Percentiles rank a stretch among this genome's conserved stretches.
Conservation (phyloP, 2,329 filamentous ascomycete genomes). For the Chaetomium sp. region DNA sequence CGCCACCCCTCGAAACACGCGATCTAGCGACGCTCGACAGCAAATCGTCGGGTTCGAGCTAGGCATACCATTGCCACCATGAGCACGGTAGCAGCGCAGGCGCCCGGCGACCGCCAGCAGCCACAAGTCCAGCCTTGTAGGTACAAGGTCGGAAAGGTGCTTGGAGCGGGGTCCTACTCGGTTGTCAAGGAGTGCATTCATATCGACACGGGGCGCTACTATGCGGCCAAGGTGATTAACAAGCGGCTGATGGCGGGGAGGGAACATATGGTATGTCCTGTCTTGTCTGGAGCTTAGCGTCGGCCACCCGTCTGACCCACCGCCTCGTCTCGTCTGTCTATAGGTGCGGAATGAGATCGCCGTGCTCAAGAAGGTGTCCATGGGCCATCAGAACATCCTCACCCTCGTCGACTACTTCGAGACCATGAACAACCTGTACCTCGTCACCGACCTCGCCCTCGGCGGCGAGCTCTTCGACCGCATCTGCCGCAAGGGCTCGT, state of each 20-base stretch:
- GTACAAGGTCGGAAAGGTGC: slow-evolving; percentile 98
- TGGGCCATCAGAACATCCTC: slow-evolving; percentile 97
- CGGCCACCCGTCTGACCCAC: background rate
- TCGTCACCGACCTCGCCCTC: slow-evolving; percentile 94
- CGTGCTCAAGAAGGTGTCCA: slow-evolving; percentile 95
- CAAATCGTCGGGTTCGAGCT: background rate
- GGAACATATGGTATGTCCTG: slow-evolving; percentile 85
- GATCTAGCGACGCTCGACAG: background rate
- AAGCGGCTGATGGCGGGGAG: slow-evolving; percentile 96
- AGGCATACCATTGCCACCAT: slow-evolving; percentile 16
- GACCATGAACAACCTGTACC: slow-evolving; percentile 99
- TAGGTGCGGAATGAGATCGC: slow-evolving; percentile 97
- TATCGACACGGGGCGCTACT: slow-evolving; percentile 95
- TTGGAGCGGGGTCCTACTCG: slow-evolving; percentile 95
- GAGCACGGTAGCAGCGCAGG: slow-evolving; percentile 22
- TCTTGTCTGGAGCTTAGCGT: background rate
- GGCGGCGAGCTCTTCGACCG: slow-evolving; percentile 97
- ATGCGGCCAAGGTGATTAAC: slow-evolving; percentile 99
- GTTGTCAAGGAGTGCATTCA: slow-evolving; percentile 99
- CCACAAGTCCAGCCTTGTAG: slow-evolving; percentile 89
- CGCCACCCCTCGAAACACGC: background rate
- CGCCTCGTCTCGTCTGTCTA: background rate
- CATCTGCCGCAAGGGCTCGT: slow-evolving; percentile 97
- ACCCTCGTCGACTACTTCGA: slow-evolving; percentile 99
- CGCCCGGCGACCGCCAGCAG: slow-evolving; percentile 35